Conservation (phyloP, 108 stramenopile species). For the Cyclotella choctawhatcheeana region DNA sequence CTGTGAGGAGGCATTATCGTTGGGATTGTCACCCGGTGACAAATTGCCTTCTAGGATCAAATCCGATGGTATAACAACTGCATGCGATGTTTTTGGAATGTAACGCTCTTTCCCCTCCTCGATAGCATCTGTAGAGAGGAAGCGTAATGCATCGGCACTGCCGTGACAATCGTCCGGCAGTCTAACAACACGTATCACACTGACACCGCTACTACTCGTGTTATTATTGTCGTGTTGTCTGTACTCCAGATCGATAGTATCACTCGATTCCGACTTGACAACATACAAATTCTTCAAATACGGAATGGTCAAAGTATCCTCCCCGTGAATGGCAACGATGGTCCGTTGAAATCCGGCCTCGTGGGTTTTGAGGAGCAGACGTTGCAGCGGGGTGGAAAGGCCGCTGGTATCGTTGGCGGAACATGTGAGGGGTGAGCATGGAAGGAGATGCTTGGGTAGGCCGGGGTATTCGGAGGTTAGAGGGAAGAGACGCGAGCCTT, state of each 20-base stretch:
- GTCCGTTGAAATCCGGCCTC: constrained; percentile 48
- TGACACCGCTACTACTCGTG: no score
- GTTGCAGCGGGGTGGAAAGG: constrained; percentile 47
- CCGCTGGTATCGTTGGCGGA: no score
- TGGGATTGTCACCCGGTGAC: no score
- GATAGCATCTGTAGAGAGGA: no score
- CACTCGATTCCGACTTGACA: not conserved
- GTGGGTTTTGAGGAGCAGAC: constrained; percentile 45
- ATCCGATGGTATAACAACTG: constrained; percentile 79
- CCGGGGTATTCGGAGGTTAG: constrained; percentile 58
- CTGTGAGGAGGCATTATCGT: no score
- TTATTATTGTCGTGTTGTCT: no score
- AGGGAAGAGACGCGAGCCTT: constrained; percentile 77
- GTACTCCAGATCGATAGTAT: not conserved
- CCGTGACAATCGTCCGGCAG: constrained; percentile 64
- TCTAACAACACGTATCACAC: constrained; percentile 52
- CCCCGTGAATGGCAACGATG: constrained; percentile 58
- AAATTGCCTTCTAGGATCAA: constrained; percentile 63
- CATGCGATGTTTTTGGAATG: constrained; percentile 46
- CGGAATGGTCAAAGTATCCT: constrained; percentile 62
- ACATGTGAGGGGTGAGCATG: constrained; percentile 33
- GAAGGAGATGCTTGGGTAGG: constrained; percentile 78
- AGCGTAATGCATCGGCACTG: constrained; percentile 74
- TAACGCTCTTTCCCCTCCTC: not conserved
- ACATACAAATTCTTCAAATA: constrained; percentile 19